phyloP scores from a whole-genome alignment of 2,329 filamentous ascomycete genomes.

The Sclerotinia minor region DNA sequence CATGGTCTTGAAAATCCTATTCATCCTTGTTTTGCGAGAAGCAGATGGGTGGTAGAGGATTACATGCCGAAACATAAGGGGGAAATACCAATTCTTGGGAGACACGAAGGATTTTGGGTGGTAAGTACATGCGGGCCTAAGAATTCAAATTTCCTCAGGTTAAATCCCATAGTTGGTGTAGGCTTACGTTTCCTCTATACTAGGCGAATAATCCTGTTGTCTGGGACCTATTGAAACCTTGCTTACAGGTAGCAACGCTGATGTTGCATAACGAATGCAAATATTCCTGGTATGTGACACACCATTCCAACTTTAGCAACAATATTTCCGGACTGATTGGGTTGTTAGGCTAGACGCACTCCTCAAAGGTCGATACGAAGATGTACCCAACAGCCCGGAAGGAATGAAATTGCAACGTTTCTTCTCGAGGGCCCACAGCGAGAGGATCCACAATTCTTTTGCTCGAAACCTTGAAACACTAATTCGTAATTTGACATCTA shows the following conservation, averaged over 20 bases:
- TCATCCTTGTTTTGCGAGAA: constrained; percentile 22
- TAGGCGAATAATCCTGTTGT: constrained; percentile 8
- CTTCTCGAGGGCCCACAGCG: not conserved
- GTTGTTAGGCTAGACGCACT: constrained; percentile 12
- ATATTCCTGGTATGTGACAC: constrained; percentile 9
- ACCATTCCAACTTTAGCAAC: no score
- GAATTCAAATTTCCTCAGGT: no score
- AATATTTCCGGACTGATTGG: not conserved
- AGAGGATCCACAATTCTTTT: not conserved
- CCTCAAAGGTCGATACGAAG: not conserved
- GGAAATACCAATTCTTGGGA: constrained; percentile 24
- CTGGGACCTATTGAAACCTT: constrained; percentile 7
- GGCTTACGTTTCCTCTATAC: not conserved
- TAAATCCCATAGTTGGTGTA: not conserved
- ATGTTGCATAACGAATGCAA: constrained; percentile 12
- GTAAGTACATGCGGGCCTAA: constrained; percentile 18
- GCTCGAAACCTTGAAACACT: not conserved
- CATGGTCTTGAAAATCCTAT: constrained; percentile 14
- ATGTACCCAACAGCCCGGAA: not conserved
- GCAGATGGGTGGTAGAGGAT: constrained; percentile 20
- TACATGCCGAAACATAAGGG: constrained; percentile 23
- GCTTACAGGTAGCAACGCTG: constrained; percentile 12
- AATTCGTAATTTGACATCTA: not conserved
- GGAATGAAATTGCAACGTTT: not conserved
- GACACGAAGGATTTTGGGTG: constrained; percentile 25